Base-by-base conservation (phyloP, 2,329 filamentous ascomycete species). In the Elsinoe arachidis region DNA sequence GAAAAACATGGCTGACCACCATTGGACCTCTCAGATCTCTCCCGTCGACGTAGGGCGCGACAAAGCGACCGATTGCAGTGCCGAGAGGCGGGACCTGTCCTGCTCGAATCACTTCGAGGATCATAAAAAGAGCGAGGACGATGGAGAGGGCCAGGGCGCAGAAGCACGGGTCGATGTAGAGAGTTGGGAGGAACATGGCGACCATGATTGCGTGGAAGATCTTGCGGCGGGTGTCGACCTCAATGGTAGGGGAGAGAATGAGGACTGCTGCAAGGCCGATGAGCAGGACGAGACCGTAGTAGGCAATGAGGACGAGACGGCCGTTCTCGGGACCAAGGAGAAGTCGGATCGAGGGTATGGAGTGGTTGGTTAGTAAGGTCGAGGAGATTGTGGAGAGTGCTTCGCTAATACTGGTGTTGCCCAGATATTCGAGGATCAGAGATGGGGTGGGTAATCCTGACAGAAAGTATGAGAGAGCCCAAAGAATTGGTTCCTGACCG, bases 181-280 rank as follows among this genome's bases (percentile, higher is more conserved):
- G 88, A 1, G 88, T 84, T 0, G 93, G 91, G 1, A 97, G 78
- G 57, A 99, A 85, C 89, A 99, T 96, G 57, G 84, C 84, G 6
- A 97, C 92, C 87, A 97, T 97, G 80, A 92, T 96, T 64, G 95
- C 95, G 71, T 99, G 93, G 70, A 99, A 99, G 21, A 97, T 88
- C 72, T 99, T 99, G 53, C 93, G 84, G 52, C 93, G 83, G 1
- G 93, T 99, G 72, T 99, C 93, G 47, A 99, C 92, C 72, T 96
- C 91, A 63, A 88, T 91, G 52, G 88, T 76, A 39, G 86, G 88
- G 55, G 93, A 82, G 6, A 96, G 88, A 3, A 88, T 77, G 9
- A 83, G 73, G n/a, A 96, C 90, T 1, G 89, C 76, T 1, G 83
- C 72, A 35, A 97, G 78, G 0, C 92, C 93, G 1, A 83, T 68